Percentiles rank a stretch among this genome's conserved stretches.
Conservation (phyloP, 2,329 filamentous ascomycete genomes). For the Monilinia polystroma region DNA sequence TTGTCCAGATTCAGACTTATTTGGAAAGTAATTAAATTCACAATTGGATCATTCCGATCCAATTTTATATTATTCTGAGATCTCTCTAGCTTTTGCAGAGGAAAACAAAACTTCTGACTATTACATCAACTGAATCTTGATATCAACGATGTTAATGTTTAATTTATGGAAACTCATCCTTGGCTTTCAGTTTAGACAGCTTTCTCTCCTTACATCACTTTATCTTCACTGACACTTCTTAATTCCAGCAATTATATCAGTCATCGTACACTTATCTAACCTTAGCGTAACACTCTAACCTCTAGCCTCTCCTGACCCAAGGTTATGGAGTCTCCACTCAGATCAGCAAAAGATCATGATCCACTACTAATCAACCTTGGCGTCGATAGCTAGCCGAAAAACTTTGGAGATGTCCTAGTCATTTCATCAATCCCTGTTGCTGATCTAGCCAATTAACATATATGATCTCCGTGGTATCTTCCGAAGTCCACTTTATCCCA, state of each 20-base stretch:
- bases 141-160: too few species aligned
- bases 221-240: not conserved
- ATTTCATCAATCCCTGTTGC: not conserved
- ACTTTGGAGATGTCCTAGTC: not conserved
- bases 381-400: not conserved
- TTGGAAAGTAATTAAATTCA: not conserved
- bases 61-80: not conserved
- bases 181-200: not conserved
- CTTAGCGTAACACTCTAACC: not conserved
- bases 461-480: not conserved
- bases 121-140: too few species aligned
- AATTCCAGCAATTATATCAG: not conserved
- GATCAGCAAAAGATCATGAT: not conserved
- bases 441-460: not conserved
- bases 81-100: not conserved
- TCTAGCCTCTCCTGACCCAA: too few species aligned
- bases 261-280: conserved; percentile 9
- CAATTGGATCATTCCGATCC: not conserved
- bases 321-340: not conserved
- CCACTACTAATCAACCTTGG: not conserved
- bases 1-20: not conserved
- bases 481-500: not conserved
- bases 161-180: too few species aligned
- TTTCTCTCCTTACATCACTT: not conserved
- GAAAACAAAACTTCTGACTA: too few species aligned